Base-by-base conservation (phyloP, 768 basidiomycete species). In the Boletus vermiculosoides region DNA sequence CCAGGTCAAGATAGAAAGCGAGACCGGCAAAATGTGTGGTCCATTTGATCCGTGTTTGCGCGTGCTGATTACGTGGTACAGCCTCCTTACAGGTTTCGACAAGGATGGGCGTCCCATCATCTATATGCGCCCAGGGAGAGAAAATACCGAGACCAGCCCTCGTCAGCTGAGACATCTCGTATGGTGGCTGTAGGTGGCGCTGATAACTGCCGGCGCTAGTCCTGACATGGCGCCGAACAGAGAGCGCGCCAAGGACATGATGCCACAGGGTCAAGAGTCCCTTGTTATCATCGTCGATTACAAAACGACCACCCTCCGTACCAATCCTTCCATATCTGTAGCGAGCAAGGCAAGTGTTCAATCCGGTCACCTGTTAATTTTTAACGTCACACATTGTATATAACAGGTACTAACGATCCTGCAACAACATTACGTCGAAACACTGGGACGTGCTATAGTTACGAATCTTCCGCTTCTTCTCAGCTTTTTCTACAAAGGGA, bases 351-450 rank as follows among this genome's bases (percentile, higher is more conserved):
- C 80, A 45, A n/a, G 70, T n/a, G 23, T 34, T 33, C 20, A 2
- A 22, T 46, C 20, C 18, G 13, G 16, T 5, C 15, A 5, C 12
- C 15, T 15, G 48, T 34, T 28, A 30, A 23, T 54, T 22, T 41
- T 41, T 45, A 40, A n/a, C 15, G 22, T 41, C 5, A 51, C 16
- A 9, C 2, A 25, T 30, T 0, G 22, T 30, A 16, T n/a, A 37
- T 54, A 31, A 44, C 54, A 84, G 82, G 86, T 88, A 7, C 79
- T 94, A 22, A 76, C 80, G 54, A 92, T 94, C 64, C 78, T 94
- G 41, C 92, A 94, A 67, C 84, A 91, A 60, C 91, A 95, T 69
- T 95, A 95, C 64, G 88, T 89, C 34, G 92, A 94, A 71, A 90
- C 91, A 5, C 83, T 95, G 41, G 92, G 92, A 31, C 82, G 90